phyloP scores from a whole-genome alignment of 2,329 filamentous ascomycete species.

The Paracorniculantispora psalliotae region DNA sequence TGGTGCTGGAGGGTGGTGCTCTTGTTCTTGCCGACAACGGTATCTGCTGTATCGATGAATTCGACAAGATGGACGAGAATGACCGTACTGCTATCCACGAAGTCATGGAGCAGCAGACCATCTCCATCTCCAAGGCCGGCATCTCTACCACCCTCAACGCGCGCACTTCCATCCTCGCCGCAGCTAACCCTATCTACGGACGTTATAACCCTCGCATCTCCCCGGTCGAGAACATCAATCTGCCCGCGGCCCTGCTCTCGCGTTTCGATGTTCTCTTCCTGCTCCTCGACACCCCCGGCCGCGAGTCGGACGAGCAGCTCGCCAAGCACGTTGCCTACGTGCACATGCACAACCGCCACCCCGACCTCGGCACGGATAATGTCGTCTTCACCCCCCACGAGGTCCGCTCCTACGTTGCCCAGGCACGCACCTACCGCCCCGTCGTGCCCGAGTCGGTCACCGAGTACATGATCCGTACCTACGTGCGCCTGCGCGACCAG shows the following conservation, averaged over 20 bases:
- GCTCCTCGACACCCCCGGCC: conserved; percentile 87
- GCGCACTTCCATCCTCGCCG: conserved; percentile 89
- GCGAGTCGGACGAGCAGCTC: conserved; percentile 86
- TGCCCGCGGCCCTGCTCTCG: conserved; percentile 92
- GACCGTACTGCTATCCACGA: conserved; percentile 80
- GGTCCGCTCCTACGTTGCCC: conserved; percentile 92
- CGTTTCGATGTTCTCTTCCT: conserved; percentile 97
- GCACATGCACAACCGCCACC: conserved; percentile 94
- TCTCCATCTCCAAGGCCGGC: conserved; percentile 73
- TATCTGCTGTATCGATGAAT: conserved; percentile 82
- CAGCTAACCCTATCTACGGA: conserved; percentile 94
- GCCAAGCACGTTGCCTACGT: conserved; percentile 94
- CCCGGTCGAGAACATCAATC: conserved; percentile 97
- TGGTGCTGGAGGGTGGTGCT: conserved; percentile 77
- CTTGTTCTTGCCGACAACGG: conserved; percentile 77
- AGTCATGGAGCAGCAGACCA: conserved; percentile 85
- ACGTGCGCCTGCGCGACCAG: conserved; percentile 88
- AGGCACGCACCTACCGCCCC: conserved; percentile 84
- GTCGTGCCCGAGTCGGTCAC: conserved; percentile 78
- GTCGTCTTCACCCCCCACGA: conserved; percentile 89
- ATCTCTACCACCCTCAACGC: conserved; percentile 81
- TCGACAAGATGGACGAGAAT: conserved; percentile 85
- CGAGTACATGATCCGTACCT: conserved; percentile 96
- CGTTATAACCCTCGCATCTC: conserved; percentile 97
- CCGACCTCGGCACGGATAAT: conserved; percentile 57